Evolutionary conservation across 176 grass and related monocot species (phyloP), one percentile per base, ranked within the genome.

Genomic region (Carex scoparia): DNA sequence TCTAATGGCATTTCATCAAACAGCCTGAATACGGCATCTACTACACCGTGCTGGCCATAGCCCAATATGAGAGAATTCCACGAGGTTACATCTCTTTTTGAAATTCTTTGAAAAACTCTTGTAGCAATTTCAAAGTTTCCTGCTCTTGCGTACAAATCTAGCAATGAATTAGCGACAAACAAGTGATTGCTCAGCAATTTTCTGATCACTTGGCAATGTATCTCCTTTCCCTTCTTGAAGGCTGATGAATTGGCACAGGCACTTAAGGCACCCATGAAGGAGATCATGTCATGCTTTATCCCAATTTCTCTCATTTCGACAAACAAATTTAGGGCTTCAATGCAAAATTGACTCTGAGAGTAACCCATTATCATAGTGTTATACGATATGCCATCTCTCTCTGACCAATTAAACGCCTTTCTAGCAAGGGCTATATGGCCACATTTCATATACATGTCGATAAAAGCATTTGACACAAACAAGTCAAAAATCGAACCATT

Each of bases 21-120:
- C 48, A 93, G 84, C 35, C 90, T 40, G 1, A 98, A 91, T 73
- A 89, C 89, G 54, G 81, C 84, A 67, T 93, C 86, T 33, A 91
- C 65, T 92, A 93, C 88, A 56, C 95, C 95, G 8, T 90, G 91
- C 87, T 89, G 89, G 38, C 86, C 91, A 80, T 93, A 89, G 32
- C 92, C 95, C 79, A 93, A 84, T 48, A 98, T 91, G 83, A 98
- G 87, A 75, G 86, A 88, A 85, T 94, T 98, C 95, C 95, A 98
- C 31, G 95, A 94, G 44, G 89, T 88, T 2, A 88, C 93, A 88
- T 95, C 88, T 89, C 86, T 93, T 19, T 70, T 38, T 7, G 69
- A 72, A 56, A 91, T 93, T 84, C 85, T 87, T 85, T 58, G 76
- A 65, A 98, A 95, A 16, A 98, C 87, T 73, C 80, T 94, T n/a